Conservation (phyloP, 2,329 filamentous ascomycete genomes). For the Biscogniauxia mediterranea region DNA sequence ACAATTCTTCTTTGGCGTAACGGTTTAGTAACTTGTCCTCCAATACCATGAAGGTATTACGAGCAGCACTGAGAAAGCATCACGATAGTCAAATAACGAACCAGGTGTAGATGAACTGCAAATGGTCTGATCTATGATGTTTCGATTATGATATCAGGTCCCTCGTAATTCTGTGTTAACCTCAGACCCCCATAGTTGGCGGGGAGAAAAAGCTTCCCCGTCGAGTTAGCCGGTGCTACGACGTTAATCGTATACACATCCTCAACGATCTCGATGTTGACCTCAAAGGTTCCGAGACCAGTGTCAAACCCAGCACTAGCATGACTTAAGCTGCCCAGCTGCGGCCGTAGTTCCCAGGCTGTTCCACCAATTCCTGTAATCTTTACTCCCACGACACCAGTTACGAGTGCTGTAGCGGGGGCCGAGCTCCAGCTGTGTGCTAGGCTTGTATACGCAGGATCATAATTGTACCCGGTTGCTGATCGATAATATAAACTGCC, state of each 20-base stretch:
- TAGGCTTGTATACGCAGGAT: slow-evolving; percentile 34
- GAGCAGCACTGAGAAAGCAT: too few species aligned
- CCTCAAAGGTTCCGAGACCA: background rate
- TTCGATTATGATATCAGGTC: background rate
- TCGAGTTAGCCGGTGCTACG: background rate
- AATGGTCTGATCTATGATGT: background rate
- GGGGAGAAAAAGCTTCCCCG: background rate
- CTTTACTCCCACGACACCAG: slow-evolving; percentile 28
- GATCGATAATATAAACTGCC: slow-evolving; percentile 36
- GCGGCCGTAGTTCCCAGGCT: background rate
- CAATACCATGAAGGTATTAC: too few species aligned
- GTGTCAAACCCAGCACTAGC: background rate
- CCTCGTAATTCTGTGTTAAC: background rate
- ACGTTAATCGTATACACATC: background rate
- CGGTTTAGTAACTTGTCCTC: too few species aligned
- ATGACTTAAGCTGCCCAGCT: background rate
- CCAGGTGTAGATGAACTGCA: background rate
- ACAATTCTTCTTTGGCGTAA: too few species aligned
- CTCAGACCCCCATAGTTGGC: background rate
- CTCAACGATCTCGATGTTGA: background rate
- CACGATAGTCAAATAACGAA: too few species aligned
- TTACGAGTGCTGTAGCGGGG: slow-evolving; percentile 28
- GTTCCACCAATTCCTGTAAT: slow-evolving; percentile 8
- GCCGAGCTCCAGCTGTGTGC: slow-evolving; percentile 37
- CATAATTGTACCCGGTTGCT: slow-evolving; percentile 31